Evolutionary conservation across 2,329 filamentous ascomycete species (phyloP), one percentile per base, ranked within the genome.

Genomic region (Apiospora malaysiana): DNA sequence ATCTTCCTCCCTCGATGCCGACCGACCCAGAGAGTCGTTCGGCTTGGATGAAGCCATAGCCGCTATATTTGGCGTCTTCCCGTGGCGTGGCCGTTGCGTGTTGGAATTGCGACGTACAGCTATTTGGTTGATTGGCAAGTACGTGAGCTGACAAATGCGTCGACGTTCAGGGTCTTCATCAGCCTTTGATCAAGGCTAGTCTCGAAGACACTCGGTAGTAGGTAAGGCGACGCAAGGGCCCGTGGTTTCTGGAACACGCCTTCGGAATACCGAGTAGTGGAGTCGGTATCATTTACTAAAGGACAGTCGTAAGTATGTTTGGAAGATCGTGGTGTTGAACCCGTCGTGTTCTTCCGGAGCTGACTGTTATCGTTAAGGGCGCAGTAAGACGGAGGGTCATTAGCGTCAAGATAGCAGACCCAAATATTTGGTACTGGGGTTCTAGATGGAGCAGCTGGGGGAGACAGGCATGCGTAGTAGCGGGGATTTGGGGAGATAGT

Each of bases 81-180:
- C 56, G 32, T 21, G n/a, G 7, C 56, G 56, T n/a, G 27, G 21
- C 27, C 18, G 56, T 63, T 21, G 56, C 18, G 32, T 63, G 56
- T 37, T 32, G 27, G 18, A 10, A 63, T 5, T 40, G 27, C 56
- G 32, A 23, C 32, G 21, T 21, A n/a, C 32, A n/a, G 18, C 9
- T 9, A 32, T n/a, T 18, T 21, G 12, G 21, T 14, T 63, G 56
- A 14, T 40, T 21, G 56, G 56, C n/a, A 12, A 37, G 8, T n/a
- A 40, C 9, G 56, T 63, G 56, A 40, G 56, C 56, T 63, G 56
- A 63, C 56, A 63, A 63, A 63, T 63, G 56, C 40, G 37, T 40
- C 56, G 56, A 6, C 51, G 8, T 27, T 18, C 27, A n/a, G 56
- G 27, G 56, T 63, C 27, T 18, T 32, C 40, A 32, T 63, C 18